A percentile compares a stretch with the other conserved stretches of the same genome.
Evolutionary conservation across 2,329 filamentous ascomycete species (phyloP).

Genomic region (Myriosclerotinia curreyana): DNA sequence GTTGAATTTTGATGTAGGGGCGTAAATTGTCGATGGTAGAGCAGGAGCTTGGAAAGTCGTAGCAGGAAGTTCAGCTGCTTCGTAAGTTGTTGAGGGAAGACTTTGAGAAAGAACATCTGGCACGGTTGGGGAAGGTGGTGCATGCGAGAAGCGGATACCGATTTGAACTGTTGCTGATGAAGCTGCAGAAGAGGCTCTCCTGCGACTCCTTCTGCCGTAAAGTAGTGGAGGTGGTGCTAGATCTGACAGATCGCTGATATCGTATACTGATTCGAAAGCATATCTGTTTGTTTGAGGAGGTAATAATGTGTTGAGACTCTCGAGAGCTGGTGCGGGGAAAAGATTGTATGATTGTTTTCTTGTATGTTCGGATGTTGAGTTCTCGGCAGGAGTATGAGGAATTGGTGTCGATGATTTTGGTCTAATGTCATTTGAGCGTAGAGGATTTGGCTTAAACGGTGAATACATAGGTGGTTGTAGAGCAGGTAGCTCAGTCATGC

Average conservation of each 20-base stretch:
- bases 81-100: conserved; percentile 39
- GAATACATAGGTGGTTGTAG: conserved; percentile 21
- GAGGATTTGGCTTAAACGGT: conserved; percentile 18
- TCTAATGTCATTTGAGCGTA: conserved; percentile 23
- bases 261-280: conserved; percentile 33
- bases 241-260: conserved; percentile 31
- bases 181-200: conserved; percentile 58
- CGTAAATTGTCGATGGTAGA: not conserved
- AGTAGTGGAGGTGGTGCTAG: conserved; percentile 33
- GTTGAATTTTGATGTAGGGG: conserved; percentile 2
- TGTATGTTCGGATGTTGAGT: conserved; percentile 19
- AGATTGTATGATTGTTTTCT: conserved; percentile 37
- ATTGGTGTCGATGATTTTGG: conserved; percentile 3
- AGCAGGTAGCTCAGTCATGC: conserved; percentile 30
- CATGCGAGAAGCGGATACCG: conserved; percentile 62
- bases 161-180: conserved; percentile 71
- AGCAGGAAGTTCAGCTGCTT: conserved; percentile 31
- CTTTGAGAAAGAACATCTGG: conserved; percentile 29
- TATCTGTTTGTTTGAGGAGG: conserved; percentile 3
- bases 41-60: not conserved
- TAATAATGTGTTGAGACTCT: conserved; percentile 18
- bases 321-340: conserved; percentile 31
- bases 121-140: conserved; percentile 30
- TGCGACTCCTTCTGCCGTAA: conserved; percentile 32
- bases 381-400: not conserved